Conservation (phyloP, 1,139 yeast species). For the Blastobotrys raffinosifermentans region DNA sequence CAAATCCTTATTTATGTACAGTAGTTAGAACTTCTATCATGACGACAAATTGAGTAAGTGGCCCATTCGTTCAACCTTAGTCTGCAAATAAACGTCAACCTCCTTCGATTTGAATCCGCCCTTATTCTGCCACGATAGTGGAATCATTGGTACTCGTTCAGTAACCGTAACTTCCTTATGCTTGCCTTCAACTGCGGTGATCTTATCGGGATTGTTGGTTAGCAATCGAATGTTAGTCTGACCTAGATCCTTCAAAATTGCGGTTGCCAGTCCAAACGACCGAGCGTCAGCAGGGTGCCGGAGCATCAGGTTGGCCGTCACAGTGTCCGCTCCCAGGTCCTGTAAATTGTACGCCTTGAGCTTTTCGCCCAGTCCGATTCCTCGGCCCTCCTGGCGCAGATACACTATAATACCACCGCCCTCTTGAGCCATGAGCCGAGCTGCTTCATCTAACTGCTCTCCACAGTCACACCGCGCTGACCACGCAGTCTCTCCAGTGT, state of each 20-base stretch:
- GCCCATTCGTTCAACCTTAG: slow-evolving; percentile 97
- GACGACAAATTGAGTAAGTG: slow-evolving; percentile 63
- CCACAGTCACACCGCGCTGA: slow-evolving; percentile 99
- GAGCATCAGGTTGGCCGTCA: slow-evolving; percentile 85
- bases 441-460: slow-evolving; percentile 97
- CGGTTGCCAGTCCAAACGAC: slow-evolving; percentile 87
- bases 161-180: slow-evolving; percentile 62
- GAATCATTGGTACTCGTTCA: slow-evolving; percentile 94
- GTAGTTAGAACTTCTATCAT: too few relatives aligned
- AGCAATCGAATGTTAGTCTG: slow-evolving; percentile 64
- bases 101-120: slow-evolving; percentile 77
- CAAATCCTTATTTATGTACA: too few relatives aligned
- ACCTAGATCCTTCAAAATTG: slow-evolving; percentile 81
- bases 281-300: slow-evolving; percentile 98
- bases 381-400: slow-evolving; percentile 96
- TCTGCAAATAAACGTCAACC: slow-evolving; percentile 85
- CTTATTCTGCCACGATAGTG: slow-evolving; percentile 76
- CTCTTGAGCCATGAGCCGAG: slow-evolving; percentile 75
- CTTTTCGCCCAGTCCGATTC: slow-evolving; percentile 95
- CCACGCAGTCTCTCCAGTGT: slow-evolving; percentile 99
- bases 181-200: slow-evolving; percentile 86
- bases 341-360: slow-evolving; percentile 94
- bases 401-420: slow-evolving; percentile 96
- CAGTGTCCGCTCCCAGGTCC: slow-evolving; percentile 97
- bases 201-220: slow-evolving; percentile 95